Evolutionary conservation across 768 basidiomycete genomes (phyloP), one percentile per base, ranked within the genome.

Genomic region (Candolleomyces efflorescens): DNA sequence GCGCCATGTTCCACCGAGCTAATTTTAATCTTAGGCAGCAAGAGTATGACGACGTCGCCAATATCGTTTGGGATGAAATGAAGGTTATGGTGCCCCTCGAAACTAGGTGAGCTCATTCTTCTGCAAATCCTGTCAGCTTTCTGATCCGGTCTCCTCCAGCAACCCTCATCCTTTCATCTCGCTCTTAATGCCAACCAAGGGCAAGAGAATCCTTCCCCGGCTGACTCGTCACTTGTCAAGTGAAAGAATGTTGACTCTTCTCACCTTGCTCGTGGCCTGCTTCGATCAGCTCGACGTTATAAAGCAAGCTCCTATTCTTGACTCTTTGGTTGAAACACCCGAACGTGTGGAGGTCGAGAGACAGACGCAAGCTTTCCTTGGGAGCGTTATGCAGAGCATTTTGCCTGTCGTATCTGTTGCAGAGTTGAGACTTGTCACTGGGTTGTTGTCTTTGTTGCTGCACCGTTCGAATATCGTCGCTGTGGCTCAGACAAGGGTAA

Each of bases 111-210:
- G 76, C 61, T 43, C n/a, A 46, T 18, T 50, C 20, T 20, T 36
- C 24, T 38, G 39, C 22, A 43, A 15, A 43, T 45, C 11, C 47
- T 41, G 26, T 32, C 24, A 37, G n/a, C 51, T 55, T 26, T 41
- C 4, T 49, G 17, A 49, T 55, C 17, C 5, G 22, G 47, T 22
- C 23, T 27, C 7, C 53, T 50, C 1, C 63, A 95, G 95, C 69
- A 81, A 90, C 61, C 96, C 96, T 2, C 97, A 99, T 74, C 97
- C 97, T 2, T 98, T 99, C 75, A 86, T 99, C 63, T 94, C 95
- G 2, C 79, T 99, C 36, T 81, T 99, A 49, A 82, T 80, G 18
- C 87, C 92, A 3, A 82, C 83, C 63, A 99, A 99, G 72, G 97
- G 97, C 56, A 98, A 98, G 76, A 87, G 87, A 60, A 81, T 99